Percentiles rank a stretch among this genome's conserved stretches.
These are phyloP conservation scores for Lasiodiplodia sp. DNA, from an alignment of 2,329 filamentous ascomycete species.

Conservation along the genomic window DNA sequence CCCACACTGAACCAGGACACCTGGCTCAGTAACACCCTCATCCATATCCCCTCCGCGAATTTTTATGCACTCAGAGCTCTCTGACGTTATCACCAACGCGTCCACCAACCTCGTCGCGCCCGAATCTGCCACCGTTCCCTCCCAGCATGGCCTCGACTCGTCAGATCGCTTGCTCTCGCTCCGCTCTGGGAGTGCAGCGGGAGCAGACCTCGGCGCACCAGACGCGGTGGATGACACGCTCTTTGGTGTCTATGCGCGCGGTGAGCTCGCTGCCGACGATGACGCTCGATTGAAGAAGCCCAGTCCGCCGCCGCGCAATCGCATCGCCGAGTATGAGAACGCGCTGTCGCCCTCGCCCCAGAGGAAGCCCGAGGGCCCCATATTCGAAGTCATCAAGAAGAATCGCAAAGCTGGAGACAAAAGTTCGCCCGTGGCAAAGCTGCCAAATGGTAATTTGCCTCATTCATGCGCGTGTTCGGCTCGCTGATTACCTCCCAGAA, in stretches of 20 bases:
- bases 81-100: constrained; percentile 57
- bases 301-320: constrained; percentile 55
- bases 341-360: constrained; percentile 48
- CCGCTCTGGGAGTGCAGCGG: constrained; percentile 37
- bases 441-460: constrained; percentile 78
- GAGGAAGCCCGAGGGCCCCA: constrained; percentile 52
- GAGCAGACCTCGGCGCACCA: constrained; percentile 30
- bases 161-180: constrained; percentile 55
- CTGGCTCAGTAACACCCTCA: constrained; percentile 29
- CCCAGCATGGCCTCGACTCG: constrained; percentile 67
- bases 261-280: constrained; percentile 33
- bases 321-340: constrained; percentile 64
- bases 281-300: constrained; percentile 46
- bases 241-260: constrained; percentile 34
- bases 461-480: neutral
- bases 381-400: constrained; percentile 62
- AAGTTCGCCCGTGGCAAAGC: constrained; percentile 60
- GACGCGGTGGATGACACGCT: constrained; percentile 31
- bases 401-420: constrained; percentile 52
- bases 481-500: constrained; percentile 64
- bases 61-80: constrained; percentile 73
- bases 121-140: constrained; percentile 45
- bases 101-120: constrained; percentile 48
- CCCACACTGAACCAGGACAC: constrained; percentile 27
- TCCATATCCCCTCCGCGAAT: constrained; percentile 35